Conservation (phyloP, 306 rosid species). For the Trifolium fragiferum region DNA sequence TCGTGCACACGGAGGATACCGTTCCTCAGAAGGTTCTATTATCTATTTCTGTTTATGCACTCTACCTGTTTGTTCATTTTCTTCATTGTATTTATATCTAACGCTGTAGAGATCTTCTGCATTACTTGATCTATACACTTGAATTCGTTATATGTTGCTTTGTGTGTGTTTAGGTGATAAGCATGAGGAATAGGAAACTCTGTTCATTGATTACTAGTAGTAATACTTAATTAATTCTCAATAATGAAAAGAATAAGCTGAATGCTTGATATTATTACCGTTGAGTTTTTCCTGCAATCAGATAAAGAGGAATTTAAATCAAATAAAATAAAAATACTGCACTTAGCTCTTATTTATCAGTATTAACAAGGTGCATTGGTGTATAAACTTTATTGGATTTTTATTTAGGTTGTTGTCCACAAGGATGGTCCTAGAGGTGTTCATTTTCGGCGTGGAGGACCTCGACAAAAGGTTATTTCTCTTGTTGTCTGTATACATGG, state of each 20-base stretch:
- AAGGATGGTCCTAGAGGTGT: conserved; percentile 78
- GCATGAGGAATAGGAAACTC: background rate
- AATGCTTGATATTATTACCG: background rate
- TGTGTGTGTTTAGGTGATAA: background rate
- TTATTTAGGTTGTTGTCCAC: conserved; percentile 76
- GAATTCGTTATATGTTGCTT: background rate
- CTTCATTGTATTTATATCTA: background rate
- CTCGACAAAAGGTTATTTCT: conserved; percentile 77
- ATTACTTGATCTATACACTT: conserved; percentile 8
- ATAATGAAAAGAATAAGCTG: conserved; percentile 1
- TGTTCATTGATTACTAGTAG: background rate
- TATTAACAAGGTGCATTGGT: conserved; percentile 32
- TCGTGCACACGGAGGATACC: conserved; percentile 84
- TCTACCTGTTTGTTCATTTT: conserved; percentile 27
- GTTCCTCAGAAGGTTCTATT: conserved; percentile 70
- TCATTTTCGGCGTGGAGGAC: conserved; percentile 96
- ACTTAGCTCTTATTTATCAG: conserved; percentile 9
- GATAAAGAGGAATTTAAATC: conserved; percentile 29
- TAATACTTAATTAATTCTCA: background rate
- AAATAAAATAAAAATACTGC: conserved; percentile 1
- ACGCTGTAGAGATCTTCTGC: too few relatives aligned
- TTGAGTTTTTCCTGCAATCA: background rate
- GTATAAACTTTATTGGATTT: conserved; percentile 24
- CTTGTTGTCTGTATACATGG: conserved; percentile 4
- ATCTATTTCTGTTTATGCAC: background rate